Evolutionary conservation across 306 rosid genomes (phyloP).

Genomic region (Glycine soja): DNA sequence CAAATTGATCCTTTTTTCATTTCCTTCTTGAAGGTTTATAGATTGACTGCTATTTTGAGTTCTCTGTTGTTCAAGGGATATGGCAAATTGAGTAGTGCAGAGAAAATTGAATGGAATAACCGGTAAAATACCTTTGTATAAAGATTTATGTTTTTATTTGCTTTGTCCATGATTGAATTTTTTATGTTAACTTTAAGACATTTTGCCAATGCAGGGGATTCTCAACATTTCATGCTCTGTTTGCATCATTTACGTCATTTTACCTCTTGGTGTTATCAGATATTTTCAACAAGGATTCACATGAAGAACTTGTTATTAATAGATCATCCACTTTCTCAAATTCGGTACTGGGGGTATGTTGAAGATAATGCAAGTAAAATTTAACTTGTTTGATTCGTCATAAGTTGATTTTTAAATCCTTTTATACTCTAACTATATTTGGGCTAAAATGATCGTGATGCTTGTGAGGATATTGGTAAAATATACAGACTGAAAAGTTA

Average conservation of each 20-base stretch:
- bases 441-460: conserved; percentile 6
- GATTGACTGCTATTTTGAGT: conserved; percentile 67
- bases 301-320: conserved; percentile 55
- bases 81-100: conserved; percentile 57
- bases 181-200: conserved; percentile 22
- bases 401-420: conserved; percentile 17
- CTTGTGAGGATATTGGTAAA: conserved; percentile 14
- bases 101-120: conserved; percentile 89
- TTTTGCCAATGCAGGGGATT: conserved; percentile 72
- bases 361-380: conserved; percentile 40
- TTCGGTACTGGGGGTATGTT: conserved; percentile 78
- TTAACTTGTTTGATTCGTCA: conserved; percentile 29
- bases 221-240: conserved; percentile 88
- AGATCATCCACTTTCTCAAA: conserved; percentile 82
- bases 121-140: conserved; percentile 63
- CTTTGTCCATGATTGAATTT: conserved; percentile 39
- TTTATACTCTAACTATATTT: conserved; percentile 4
- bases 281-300: conserved; percentile 61
- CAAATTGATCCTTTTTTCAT: conserved; percentile 25
- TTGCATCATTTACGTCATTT: conserved; percentile 69
- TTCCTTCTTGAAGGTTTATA: conserved; percentile 75
- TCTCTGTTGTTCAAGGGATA: conserved; percentile 57
- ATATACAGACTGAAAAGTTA: conserved; percentile 9
- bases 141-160: conserved; percentile 30
- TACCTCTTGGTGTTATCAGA: conserved; percentile 72